Conservation (phyloP, 257 asterid genomes). For the Eucommia ulmoides region DNA sequence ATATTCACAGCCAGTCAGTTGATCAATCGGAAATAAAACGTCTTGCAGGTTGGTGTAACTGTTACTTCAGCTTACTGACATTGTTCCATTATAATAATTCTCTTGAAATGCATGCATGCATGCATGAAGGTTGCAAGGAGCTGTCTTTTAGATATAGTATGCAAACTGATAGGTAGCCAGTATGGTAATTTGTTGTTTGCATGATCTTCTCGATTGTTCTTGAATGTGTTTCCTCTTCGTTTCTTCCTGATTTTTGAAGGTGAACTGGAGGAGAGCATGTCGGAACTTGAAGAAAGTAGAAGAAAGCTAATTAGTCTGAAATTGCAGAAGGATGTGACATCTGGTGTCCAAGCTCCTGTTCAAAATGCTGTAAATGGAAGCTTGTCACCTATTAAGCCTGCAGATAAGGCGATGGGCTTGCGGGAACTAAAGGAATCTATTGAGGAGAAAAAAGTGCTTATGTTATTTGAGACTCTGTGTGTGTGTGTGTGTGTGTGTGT, state of each 20-base stretch:
- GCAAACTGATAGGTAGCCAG: conserved; percentile 5
- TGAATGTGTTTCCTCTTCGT: conserved; percentile 10
- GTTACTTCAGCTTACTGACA: background rate
- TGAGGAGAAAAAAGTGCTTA: conserved; percentile 67
- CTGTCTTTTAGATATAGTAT: conserved; percentile 8
- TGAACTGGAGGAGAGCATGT: conserved; percentile 82
- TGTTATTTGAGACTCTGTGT: conserved; percentile 10
- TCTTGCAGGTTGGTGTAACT: conserved; percentile 49
- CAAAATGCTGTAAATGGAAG: conserved; percentile 57
- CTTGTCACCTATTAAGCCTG: conserved; percentile 65
- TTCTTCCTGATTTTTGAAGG: conserved; percentile 35
- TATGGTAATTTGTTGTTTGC: background rate
- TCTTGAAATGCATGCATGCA: background rate
- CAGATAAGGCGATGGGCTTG: conserved; percentile 55
- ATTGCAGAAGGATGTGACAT: conserved; percentile 76
- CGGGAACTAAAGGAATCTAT: conserved; percentile 64
- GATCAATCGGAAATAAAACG: conserved; percentile 65
- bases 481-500: conserved; percentile 6
- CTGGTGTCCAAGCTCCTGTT: conserved; percentile 55
- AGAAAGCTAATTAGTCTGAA: conserved; percentile 65
- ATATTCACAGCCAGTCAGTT: conserved; percentile 42
- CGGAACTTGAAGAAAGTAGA: conserved; percentile 90
- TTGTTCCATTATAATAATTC: background rate
- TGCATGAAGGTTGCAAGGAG: conserved; percentile 5
- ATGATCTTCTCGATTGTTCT: conserved; percentile 4